Percentiles rank a stretch among this genome's conserved stretches.
phyloP scores from a whole-genome alignment of 352 stramenopile species.

The Pythium volutum region DNA sequence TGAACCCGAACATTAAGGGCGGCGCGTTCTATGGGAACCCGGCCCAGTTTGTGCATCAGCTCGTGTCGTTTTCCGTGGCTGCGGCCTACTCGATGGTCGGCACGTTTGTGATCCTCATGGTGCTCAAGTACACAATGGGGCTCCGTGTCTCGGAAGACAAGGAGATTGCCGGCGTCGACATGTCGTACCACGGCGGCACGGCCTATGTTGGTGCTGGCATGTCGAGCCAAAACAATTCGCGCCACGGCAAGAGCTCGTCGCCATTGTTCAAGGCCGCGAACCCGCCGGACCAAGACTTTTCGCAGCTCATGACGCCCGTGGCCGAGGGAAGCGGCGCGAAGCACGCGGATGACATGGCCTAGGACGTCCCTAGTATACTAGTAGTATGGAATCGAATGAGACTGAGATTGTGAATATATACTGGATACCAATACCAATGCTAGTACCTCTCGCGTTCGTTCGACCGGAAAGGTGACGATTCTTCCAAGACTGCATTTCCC shows the following conservation, averaged over 20 bases:
- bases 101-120: slow-evolving; percentile 64
- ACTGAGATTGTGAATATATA: neutral
- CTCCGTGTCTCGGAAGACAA: slow-evolving; percentile 72
- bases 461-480: no score
- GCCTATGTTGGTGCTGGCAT: slow-evolving; percentile 36
- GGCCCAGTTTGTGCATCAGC: slow-evolving; percentile 48
- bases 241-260: slow-evolving; percentile 28
- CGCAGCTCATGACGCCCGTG: slow-evolving; percentile 31
- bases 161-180: slow-evolving; percentile 74
- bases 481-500: no score
- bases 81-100: slow-evolving; percentile 62
- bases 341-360: slow-evolving; percentile 13
- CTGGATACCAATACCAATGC: no score
- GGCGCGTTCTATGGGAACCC: slow-evolving; percentile 52
- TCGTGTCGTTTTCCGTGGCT: slow-evolving; percentile 51
- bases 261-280: slow-evolving; percentile 34
- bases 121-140: slow-evolving; percentile 66
- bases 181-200: slow-evolving; percentile 72
- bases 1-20: slow-evolving; percentile 54
- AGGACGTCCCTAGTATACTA: neutral
- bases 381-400: neutral
- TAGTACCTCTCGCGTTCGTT: no score
- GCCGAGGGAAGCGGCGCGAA: neutral
- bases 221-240: slow-evolving; percentile 35
- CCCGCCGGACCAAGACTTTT: slow-evolving; percentile 31